Base-by-base conservation (phyloP, 805 yeast species). In the Hanseniaspora vineae region DNA sequence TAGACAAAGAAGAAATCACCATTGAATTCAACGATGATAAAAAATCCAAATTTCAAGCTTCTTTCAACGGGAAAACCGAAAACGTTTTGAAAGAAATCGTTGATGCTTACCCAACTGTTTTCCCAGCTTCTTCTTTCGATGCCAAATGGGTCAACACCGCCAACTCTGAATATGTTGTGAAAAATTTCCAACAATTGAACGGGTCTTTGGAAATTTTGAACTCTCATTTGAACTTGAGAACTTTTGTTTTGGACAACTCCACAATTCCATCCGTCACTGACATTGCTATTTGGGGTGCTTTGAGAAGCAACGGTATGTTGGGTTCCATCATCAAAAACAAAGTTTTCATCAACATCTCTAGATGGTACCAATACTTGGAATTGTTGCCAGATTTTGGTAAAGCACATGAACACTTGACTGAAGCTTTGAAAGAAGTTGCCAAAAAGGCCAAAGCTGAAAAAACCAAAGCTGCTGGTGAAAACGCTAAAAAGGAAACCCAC, bases 231-330 rank as follows among this genome's bases (percentile, higher is more conserved):
- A 86, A 86, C 73, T 78, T 84, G 72, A 78, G 96, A 61, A 77
- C 96, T 8, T 47, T 44, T 35, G 40, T 35, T 29, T 42, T 47
- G 15, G 45, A 47, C 13, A 37, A 37, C 40, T 37, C 20, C 19
- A n/a, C 40, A 4, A 55, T 69, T n/a, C 68, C 75, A 52, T 70
- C 94, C 13, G 65, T 80, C 42, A 92, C 95, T 46, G 98, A 90
- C 66, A 71, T 87, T 51, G 84, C 90, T 14, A 73, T 84, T 18
- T 90, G 97, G 97, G 97, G 97, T 66, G 85, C 83, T 44, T 72
- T 90, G 56, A 80, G 97, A 69, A 85, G 95, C 52, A 90, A 92
- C 65, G 87, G 95, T 47, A 81, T 90, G 63, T 85, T 89, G 72
- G 96, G 92, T 20, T 84, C 96, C 15, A 82, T 86, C 53, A 76